Evolutionary conservation across 306 rosid species (phyloP).

Genomic region (Trichosanthes cucumerina): DNA sequence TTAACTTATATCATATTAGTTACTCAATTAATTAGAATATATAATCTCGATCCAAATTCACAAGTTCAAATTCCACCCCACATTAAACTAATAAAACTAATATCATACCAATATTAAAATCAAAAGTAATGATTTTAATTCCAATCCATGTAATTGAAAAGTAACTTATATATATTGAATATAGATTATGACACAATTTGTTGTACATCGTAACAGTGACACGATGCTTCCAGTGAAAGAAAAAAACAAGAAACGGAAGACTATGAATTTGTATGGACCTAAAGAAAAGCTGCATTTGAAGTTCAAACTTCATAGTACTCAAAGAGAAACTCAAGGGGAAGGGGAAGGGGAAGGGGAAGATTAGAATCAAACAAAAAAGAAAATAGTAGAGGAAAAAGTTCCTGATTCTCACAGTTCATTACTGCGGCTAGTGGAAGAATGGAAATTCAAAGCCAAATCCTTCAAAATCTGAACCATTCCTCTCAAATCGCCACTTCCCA

Average conservation of each 20-base stretch:
- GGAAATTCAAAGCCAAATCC: constrained; percentile 42
- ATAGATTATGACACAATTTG: not conserved
- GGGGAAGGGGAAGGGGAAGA: no score
- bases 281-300: not conserved
- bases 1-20: no score
- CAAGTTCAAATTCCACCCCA: no score
- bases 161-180: not conserved
- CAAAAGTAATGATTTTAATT: not conserved
- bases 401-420: not conserved
- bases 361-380: not conserved
- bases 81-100: no score
- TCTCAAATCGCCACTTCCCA: constrained; percentile 57
- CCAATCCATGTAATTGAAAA: not conserved
- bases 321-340: not conserved
- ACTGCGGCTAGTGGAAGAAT: not conserved
- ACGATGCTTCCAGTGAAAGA: not conserved
- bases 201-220: not conserved
- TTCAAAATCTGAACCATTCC: constrained; percentile 42
- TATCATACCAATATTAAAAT: no score
- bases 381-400: not conserved
- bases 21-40: no score
- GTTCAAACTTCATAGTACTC: not conserved
- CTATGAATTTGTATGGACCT: no score
- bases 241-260: not conserved
- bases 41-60: no score